Evolutionary conservation across 2,329 filamentous ascomycete genomes (phyloP).

Genomic region (Penicillium psychrosexuale): DNA sequence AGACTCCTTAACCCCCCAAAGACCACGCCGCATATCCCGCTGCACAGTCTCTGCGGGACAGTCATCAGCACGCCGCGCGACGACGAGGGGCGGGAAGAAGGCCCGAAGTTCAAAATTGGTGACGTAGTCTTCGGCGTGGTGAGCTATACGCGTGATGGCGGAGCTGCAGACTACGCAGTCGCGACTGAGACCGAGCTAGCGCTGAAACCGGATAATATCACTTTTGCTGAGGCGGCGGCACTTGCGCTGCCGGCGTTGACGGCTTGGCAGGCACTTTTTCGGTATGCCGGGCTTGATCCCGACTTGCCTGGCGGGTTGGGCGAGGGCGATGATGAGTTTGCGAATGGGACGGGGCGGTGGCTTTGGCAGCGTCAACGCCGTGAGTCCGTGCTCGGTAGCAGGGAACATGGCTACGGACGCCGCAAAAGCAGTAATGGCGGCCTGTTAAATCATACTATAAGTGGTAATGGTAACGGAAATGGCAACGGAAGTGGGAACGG

Average conservation of each 20-base stretch:
- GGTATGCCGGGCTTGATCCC: slow-evolving; percentile 34
- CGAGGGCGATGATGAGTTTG: neutral
- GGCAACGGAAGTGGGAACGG: slow-evolving; percentile 3
- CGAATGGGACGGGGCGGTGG: slow-evolving; percentile 1
- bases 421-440: slow-evolving; percentile 1
- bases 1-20: slow-evolving; percentile 27
- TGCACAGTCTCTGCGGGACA: slow-evolving; percentile 42
- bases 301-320: slow-evolving; percentile 8
- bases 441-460: neutral
- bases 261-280: slow-evolving; percentile 44
- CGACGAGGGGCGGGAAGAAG: slow-evolving; percentile 29
- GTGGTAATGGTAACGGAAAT: slow-evolving; percentile 3
- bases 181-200: slow-evolving; percentile 40
- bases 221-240: slow-evolving; percentile 34
- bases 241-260: slow-evolving; percentile 41
- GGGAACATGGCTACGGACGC: slow-evolving; percentile 4
- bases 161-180: slow-evolving; percentile 42
- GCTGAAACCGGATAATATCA: slow-evolving; percentile 38
- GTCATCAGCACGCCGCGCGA: slow-evolving; percentile 36
- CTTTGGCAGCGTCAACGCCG: slow-evolving; percentile 3
- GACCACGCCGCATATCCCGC: slow-evolving; percentile 36
- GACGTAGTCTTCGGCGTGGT: slow-evolving; percentile 42
- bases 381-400: slow-evolving; percentile 2
- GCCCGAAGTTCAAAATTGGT: slow-evolving; percentile 40
- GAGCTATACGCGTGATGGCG: slow-evolving; percentile 39